Conservation (phyloP, 225 moss, liverwort and hornwort genomes). For the Climacium dendroides region DNA sequence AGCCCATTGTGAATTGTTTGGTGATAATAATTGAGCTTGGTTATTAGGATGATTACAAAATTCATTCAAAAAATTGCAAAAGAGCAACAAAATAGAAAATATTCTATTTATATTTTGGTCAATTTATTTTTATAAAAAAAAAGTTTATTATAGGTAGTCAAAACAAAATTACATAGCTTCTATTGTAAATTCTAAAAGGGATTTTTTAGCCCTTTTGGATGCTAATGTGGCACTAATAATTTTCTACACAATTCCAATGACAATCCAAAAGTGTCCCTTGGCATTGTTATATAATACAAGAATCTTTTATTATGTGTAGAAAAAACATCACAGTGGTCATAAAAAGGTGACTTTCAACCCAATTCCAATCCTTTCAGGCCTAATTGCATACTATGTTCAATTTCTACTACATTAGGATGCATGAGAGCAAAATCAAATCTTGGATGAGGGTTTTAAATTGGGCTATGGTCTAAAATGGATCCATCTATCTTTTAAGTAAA, state of each 20-base stretch:
- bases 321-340: background rate
- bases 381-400: background rate
- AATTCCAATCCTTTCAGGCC: background rate
- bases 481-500: accelerated
- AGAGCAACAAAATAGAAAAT: background rate
- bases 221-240: background rate
- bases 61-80: too few species aligned
- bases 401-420: accelerated
- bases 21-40: too few species aligned
- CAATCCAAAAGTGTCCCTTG: background rate
- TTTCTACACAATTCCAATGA: background rate
- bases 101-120: background rate
- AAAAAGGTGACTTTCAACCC: background rate
- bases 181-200: background rate
- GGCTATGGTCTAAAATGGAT: background rate
- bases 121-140: background rate
- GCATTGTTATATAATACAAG: background rate
- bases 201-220: background rate
- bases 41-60: too few species aligned
- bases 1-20: too few species aligned
- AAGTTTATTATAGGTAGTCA: background rate
- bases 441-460: background rate
- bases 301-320: background rate
- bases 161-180: background rate
- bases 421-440: background rate